Evolutionary conservation across 176 grass and related monocot genomes (phyloP).

Genomic region (Ananas comosus): DNA sequence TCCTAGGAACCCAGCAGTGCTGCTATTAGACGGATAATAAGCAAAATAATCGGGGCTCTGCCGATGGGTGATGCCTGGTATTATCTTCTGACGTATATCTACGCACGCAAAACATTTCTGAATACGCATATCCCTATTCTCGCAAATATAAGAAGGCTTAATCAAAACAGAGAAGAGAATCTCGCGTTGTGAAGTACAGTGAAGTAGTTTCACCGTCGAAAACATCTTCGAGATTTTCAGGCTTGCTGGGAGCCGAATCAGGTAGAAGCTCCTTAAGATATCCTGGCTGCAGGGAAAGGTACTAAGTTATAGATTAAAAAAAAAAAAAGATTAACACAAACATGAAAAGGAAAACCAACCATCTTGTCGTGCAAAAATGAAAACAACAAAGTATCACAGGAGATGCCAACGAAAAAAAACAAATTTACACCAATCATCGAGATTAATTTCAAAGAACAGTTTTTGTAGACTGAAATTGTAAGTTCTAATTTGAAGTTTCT

Average conservation of each 20-base stretch:
- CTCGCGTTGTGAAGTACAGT: background rate
- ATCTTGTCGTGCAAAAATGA: background rate
- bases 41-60: slow-evolving; percentile 26
- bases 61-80: slow-evolving; percentile 27
- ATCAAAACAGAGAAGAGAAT: background rate
- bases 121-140: background rate
- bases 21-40: slow-evolving; percentile 25
- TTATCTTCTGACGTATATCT: slow-evolving; percentile 25
- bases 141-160: background rate
- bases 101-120: background rate
- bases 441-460: no score
- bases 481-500: no score
- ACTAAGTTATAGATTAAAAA: slow-evolving; percentile 7
- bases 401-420: no score
- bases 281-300: slow-evolving; percentile 45
- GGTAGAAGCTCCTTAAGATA: slow-evolving; percentile 63
- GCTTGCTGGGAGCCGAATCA: slow-evolving; percentile 38
- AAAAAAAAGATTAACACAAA: slow-evolving; percentile 2
- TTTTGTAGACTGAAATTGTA: no score
- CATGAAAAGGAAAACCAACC: background rate
- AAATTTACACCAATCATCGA: no score
- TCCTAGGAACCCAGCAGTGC: no score
- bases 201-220: slow-evolving; percentile 41
- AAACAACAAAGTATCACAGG: no score
- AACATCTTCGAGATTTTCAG: slow-evolving; percentile 51